phyloP scores from a whole-genome alignment of 106 monocot species.

The Phalaenopsis equestris region DNA sequence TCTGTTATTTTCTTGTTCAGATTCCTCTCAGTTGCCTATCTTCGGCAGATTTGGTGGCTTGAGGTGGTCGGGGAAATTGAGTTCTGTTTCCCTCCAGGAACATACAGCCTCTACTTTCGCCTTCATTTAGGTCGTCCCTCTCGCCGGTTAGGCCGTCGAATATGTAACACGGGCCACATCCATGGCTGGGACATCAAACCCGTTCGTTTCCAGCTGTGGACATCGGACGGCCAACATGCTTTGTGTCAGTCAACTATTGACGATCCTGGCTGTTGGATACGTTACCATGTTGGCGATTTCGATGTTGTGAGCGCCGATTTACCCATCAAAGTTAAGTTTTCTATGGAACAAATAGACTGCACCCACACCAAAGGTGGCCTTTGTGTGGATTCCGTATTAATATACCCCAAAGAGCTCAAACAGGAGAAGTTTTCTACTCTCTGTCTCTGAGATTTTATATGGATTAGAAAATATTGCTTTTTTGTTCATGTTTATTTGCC shows the following conservation, averaged over 20 bases:
- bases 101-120: slow-evolving; percentile 40
- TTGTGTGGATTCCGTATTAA: slow-evolving; percentile 44
- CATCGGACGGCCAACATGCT: slow-evolving; percentile 42
- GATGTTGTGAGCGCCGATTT: slow-evolving; percentile 9
- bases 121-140: slow-evolving; percentile 36
- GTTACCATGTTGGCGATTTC: slow-evolving; percentile 41
- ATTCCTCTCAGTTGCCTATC: slow-evolving; percentile 39
- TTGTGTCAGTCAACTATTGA: slow-evolving; percentile 23
- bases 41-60: slow-evolving; percentile 51
- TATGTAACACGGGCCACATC: slow-evolving; percentile 22
- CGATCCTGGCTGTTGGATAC: slow-evolving; percentile 31
- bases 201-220: slow-evolving; percentile 34
- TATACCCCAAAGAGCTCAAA: slow-evolving; percentile 31
- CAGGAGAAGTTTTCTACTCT: slow-evolving; percentile 10
- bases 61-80: slow-evolving; percentile 42
- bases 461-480: background rate
- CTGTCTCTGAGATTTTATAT: background rate
- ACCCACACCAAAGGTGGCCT: slow-evolving; percentile 60
- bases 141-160: slow-evolving; percentile 27
- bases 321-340: slow-evolving; percentile 40
- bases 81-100: slow-evolving; percentile 38
- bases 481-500: background rate
- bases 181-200: slow-evolving; percentile 50
- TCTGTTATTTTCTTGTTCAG: slow-evolving; percentile 11
- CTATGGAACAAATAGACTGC: slow-evolving; percentile 58